These are phyloP conservation scores for Fusarium sp. DNA, from an alignment of 2,329 filamentous ascomycete genomes.

Conservation along the genomic window DNA sequence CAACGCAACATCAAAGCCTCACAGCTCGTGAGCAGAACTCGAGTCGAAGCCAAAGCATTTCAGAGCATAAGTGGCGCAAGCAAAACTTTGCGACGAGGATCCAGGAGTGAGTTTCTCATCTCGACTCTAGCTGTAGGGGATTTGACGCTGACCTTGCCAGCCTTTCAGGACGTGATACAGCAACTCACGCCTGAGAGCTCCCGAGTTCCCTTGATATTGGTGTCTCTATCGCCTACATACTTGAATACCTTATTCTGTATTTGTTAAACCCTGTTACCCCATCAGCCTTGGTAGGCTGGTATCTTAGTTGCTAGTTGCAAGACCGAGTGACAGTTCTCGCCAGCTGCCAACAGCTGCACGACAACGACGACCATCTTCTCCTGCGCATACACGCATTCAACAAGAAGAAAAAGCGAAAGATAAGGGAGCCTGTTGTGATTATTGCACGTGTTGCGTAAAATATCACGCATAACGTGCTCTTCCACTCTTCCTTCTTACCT, in stretches of 20 bases:
- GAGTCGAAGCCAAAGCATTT: neutral
- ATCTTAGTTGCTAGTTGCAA: neutral
- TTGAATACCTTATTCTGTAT: neutral
- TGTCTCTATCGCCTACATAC: neutral
- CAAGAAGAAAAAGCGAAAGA: neutral
- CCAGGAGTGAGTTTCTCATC: neutral
- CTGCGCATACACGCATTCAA: neutral
- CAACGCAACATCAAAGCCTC: neutral
- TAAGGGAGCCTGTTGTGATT: neutral
- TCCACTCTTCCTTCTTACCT: neutral
- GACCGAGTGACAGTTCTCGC: slow-evolving; percentile 22
- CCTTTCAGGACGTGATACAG: neutral
- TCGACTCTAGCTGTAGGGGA: neutral
- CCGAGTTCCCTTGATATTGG: neutral
- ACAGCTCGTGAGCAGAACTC: neutral
- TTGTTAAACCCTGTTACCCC: neutral
- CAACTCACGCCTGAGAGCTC: neutral
- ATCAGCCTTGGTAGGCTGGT: neutral
- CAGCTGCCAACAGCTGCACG: slow-evolving; percentile 33
- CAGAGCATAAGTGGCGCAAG: neutral
- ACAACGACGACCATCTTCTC: neutral
- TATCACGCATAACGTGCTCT: neutral
- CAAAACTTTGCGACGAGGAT: neutral
- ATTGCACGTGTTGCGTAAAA: neutral
- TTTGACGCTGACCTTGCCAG: slow-evolving; percentile 1